Evolutionary conservation across 2,329 filamentous ascomycete species (phyloP), one percentile per base, ranked within the genome.

Genomic region (Gremmenia infestans): DNA sequence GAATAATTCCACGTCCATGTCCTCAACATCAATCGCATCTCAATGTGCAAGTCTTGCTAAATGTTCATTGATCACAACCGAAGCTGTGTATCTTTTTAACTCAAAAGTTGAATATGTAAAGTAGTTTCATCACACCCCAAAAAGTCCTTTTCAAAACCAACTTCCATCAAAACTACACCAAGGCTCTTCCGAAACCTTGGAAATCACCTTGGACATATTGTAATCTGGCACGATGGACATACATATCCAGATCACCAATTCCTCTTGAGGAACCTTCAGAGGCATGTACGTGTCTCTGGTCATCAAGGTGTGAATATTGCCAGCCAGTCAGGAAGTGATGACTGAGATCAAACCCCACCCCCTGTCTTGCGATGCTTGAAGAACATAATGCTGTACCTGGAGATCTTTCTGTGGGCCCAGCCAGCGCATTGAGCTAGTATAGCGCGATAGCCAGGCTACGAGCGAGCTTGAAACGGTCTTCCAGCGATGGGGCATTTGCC

Each of bases 221-320:
- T 8, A 45, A 14, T 14, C 19, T 45, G n/a, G 19, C 19, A 45
- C 42, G 5, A 45, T 45, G 42, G 11, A 45, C 42, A 23, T 45
- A 45, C 42, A 23, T 25, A 12, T 45, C 42, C 1, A 36, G 17
- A 32, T 52, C 36, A 19, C 39, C 39, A 11, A 19, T 37, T 11
- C 19, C n/a, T 35, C 28, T 14, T 28, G 39, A 37, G 35, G 22
- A 23, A 45, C 40, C 32, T 22, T 45, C 8, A 23, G 42, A 45
- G n/a, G n/a, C 6, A 45, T 12, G 12, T 14, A 45, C 4, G 17
- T 19, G 19, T 15, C 45, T 36, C 35, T 53, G 52, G 17, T 53
- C 36, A 42, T 55, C 48, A 2, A 48, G 48, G 8, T 48, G 53
- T 9, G 46, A 50, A 15, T 51, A 55, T 25, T 55, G 53, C 53